Percentiles rank a stretch among this genome's conserved stretches.
Evolutionary conservation across 495 filamentous ascomycete species (phyloP).

Genomic region (Aspergillus asperescens): DNA sequence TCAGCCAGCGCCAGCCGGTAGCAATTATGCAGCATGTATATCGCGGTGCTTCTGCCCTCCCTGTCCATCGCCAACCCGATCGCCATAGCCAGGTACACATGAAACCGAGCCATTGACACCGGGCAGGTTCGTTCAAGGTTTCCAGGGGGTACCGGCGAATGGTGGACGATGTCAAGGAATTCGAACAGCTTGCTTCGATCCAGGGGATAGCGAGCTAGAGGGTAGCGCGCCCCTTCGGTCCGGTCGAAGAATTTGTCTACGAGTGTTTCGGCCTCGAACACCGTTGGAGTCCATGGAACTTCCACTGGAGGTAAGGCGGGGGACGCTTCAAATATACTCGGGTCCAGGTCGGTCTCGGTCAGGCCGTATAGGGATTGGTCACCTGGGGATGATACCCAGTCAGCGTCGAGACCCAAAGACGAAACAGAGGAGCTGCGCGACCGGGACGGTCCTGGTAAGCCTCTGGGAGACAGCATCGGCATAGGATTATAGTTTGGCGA

Average conservation of each 20-base stretch:
- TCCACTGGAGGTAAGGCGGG: not conserved
- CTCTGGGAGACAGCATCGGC: constrained; percentile 5
- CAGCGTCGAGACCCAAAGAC: constrained; percentile 11
- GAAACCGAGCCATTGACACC: constrained; percentile 13
- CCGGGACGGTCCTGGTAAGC: not conserved
- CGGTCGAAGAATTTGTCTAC: constrained; percentile 12
- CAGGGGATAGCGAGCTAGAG: not conserved
- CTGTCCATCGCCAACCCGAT: constrained; percentile 10
- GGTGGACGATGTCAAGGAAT: constrained; percentile 11
- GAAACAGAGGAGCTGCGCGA: constrained; percentile 18
- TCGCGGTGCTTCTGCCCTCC: not conserved
- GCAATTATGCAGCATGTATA: constrained; percentile 7
- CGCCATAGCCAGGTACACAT: constrained; percentile 20
- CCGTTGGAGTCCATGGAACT: not conserved
- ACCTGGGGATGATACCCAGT: not conserved
- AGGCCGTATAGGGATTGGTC: not conserved
- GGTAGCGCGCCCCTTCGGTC: not conserved
- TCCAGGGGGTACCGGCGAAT: not conserved
- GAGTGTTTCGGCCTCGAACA: constrained; percentile 9
- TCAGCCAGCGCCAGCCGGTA: constrained; percentile 16
- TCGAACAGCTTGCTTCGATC: constrained; percentile 1
- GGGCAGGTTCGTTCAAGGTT: not conserved
- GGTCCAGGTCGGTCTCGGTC: not conserved
- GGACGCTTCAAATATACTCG: not conserved
- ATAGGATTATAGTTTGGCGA: constrained; percentile 6